Base-by-base conservation (phyloP, 306 rosid genomes). In the Malus fusca region DNA sequence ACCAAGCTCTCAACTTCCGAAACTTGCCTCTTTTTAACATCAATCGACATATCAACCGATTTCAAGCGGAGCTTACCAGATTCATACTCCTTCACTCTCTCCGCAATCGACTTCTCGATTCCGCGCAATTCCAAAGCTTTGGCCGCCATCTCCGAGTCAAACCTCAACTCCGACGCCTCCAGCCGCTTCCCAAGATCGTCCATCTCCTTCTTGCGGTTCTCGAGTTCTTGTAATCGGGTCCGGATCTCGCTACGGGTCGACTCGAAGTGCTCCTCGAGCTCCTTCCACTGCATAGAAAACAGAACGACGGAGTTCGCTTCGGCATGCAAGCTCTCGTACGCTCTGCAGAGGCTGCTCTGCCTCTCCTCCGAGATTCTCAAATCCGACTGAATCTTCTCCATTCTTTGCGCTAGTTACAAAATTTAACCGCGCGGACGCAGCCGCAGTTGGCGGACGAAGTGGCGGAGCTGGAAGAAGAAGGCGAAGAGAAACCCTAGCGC, bases 201-300 rank as follows among this genome's bases (percentile, higher is more conserved):
- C 35, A 80, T 22, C 8, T 33, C 61, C 64, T 71, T 81, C 53
- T 74, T 77, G 6, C 56, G 46, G 11, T 40, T 60, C 71, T 40
- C 63, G 3, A 84, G 31, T n/a, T 31, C 51, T 22, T 12, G 58
- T 4, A 59, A 66, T 21, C 46, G 74, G n/a, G 44, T 44, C 11
- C 17, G 69, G 11, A 84, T 64, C 59, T 42, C 23, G 22, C 69
- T 80, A 22, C 75, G 75, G 11, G 61, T 44, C 15, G 83, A 81
- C 13, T 82, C 86, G 3, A 84, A 86, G 52, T 88, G 89, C 28
- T 75, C 79, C 73, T 84, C 87, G 7, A 42, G 69, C 28, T 52
- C 65, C 53, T 62, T 65, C 71, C 67, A 52, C 23, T 60, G 70
- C 64, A 52, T 63, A 31, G 78, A 68, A 31, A 86, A 69, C 31